These are phyloP conservation scores for Lodderomyces metapsilosis DNA, from an alignment of 1,139 yeast genomes.

Conservation along the genomic window DNA sequence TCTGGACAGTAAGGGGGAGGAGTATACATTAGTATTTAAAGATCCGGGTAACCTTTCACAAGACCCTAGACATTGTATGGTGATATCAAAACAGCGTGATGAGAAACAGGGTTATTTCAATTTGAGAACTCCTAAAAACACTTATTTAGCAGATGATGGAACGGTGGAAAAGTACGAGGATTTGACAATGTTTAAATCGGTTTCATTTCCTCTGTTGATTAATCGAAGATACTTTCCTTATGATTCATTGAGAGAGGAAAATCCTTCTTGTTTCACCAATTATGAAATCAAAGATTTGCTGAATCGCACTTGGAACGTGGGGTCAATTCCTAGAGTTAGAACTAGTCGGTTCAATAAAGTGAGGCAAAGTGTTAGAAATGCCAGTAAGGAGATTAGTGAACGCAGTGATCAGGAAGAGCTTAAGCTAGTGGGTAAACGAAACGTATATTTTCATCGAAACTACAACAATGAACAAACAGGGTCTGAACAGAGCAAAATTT, in stretches of 20 bases:
- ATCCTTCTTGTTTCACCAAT: constrained; percentile 20
- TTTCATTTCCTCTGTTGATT: constrained; percentile 28
- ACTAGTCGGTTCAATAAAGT: constrained; percentile 20
- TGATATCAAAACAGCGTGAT: constrained; percentile 25
- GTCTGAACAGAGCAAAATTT: constrained; percentile 27
- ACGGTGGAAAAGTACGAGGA: constrained; percentile 9
- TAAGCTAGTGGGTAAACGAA: constrained; percentile 26
- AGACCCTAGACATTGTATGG: constrained; percentile 24
- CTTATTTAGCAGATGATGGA: constrained; percentile 8
- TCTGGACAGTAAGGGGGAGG: constrained; percentile 16
- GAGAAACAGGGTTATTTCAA: constrained; percentile 24
- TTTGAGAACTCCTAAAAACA: constrained; percentile 18
- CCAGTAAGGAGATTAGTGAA: constrained; percentile 4
- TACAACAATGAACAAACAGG: constrained; percentile 21
- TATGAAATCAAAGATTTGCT: constrained; percentile 32
- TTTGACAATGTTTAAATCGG: constrained; percentile 23
- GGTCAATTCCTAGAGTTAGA: constrained; percentile 43
- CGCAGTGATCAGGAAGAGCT: constrained; percentile 19
- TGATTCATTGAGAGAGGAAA: constrained; percentile 11
- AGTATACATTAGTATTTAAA: constrained; percentile 33
- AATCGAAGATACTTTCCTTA: constrained; percentile 24
- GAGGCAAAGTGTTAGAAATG: constrained; percentile 15
- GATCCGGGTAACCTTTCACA: constrained; percentile 14
- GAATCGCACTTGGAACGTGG: constrained; percentile 39
- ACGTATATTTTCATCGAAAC: constrained; percentile 33